A percentile compares a stretch with the other conserved stretches of the same genome.
These are phyloP conservation scores for Scenedesmus sp. DNA, from an alignment of 163 green algal species.

Conservation along the genomic window DNA sequence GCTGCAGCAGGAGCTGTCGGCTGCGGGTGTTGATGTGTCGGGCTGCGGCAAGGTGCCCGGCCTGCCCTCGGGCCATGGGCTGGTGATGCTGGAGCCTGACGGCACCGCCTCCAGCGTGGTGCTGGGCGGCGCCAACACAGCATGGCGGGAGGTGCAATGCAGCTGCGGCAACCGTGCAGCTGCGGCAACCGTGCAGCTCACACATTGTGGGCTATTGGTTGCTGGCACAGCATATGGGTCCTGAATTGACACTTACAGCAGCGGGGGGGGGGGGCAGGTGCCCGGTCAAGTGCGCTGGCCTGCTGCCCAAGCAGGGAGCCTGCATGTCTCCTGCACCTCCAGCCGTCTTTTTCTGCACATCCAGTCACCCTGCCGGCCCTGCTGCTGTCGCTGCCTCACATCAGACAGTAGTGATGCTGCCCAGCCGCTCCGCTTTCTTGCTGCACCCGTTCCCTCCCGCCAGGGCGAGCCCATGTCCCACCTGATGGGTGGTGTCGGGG, in stretches of 20 bases:
- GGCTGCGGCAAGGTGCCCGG: neutral
- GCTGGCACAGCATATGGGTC: too few species aligned
- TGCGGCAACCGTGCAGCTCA: neutral
- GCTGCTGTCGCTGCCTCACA: neutral
- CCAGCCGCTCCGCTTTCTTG: too few species aligned
- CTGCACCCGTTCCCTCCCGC: neutral
- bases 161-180: neutral
- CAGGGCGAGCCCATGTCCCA: slow-evolving; percentile 2
- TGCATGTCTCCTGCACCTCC: too few species aligned
- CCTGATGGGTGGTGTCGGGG: neutral
- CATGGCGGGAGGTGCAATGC: slow-evolving; percentile 8
- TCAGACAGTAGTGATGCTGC: too few species aligned
- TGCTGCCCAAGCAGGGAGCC: too few species aligned
- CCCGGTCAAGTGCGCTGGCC: too few species aligned
- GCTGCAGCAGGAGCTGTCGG: slow-evolving; percentile 41
- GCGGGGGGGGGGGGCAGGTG: too few species aligned
- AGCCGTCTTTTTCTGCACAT: too few species aligned
- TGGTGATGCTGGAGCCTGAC: slow-evolving; percentile 51
- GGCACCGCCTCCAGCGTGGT: slow-evolving; percentile 49
- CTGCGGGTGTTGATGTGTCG: slow-evolving; percentile 27
- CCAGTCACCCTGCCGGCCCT: neutral
- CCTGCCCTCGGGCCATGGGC: slow-evolving; percentile 18
- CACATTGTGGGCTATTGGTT: too few species aligned
- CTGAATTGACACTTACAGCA: too few species aligned
- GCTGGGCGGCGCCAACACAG: slow-evolving; percentile 38